Percentiles rank a stretch among this genome's conserved stretches.
Conservation (phyloP, 805 yeast genomes). For the Ogataea allantospora region DNA sequence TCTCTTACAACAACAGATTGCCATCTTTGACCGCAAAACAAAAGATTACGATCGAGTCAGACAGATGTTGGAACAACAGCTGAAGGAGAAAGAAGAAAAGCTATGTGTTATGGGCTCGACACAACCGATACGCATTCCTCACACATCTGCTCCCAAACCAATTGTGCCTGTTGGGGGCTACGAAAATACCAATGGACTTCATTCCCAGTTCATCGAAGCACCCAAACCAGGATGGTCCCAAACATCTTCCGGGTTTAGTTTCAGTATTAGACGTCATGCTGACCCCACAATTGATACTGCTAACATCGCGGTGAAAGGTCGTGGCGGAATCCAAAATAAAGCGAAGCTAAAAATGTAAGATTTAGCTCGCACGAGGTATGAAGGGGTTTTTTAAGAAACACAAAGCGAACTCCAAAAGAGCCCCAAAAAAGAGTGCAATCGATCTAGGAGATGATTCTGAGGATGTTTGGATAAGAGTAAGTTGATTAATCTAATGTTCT, state of each 20-base stretch:
- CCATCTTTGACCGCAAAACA: slow-evolving; percentile 14
- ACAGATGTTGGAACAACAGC: slow-evolving; percentile 10
- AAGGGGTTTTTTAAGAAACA: neutral
- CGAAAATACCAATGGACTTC: neutral
- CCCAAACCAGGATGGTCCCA: too few relatives aligned
- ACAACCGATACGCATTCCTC: slow-evolving; percentile 27
- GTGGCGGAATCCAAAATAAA: slow-evolving; percentile 28
- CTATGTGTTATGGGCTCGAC: slow-evolving; percentile 20
- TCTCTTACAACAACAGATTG: slow-evolving; percentile 1
- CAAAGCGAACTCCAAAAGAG: slow-evolving; percentile 9
- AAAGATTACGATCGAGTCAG: slow-evolving; percentile 7
- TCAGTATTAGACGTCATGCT: slow-evolving; percentile 16
- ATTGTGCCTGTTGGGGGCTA: neutral
- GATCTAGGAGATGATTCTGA: slow-evolving; percentile 24
- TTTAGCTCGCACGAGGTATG: slow-evolving; percentile 2
- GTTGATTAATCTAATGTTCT: slow-evolving; percentile 3
- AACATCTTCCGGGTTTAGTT: slow-evolving; percentile 10
- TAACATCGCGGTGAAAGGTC: slow-evolving; percentile 22
- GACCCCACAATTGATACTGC: slow-evolving; percentile 16
- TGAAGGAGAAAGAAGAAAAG: slow-evolving; percentile 17
- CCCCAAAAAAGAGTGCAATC: slow-evolving; percentile 1
- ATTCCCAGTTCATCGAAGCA: too few relatives aligned
- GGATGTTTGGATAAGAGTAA: slow-evolving; percentile 27
- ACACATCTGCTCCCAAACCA: neutral
- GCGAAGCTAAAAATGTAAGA: slow-evolving; percentile 22